Conservation (phyloP, 352 stramenopile species). For the Globisporangium middletonii region DNA sequence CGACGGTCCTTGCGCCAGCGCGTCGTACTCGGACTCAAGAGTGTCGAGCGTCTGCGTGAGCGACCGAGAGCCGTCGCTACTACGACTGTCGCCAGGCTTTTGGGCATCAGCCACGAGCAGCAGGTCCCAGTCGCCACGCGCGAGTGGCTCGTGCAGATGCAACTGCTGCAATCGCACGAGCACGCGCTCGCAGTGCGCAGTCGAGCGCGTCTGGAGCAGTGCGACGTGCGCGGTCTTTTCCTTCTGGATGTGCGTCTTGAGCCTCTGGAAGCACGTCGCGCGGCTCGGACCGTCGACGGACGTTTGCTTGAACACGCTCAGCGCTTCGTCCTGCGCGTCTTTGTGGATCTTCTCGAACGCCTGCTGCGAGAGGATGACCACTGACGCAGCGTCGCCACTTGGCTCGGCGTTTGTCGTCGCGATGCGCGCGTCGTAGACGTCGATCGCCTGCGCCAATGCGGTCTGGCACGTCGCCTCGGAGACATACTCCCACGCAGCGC, state of each 20-base stretch:
- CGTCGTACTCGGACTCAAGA: conserved; percentile 55
- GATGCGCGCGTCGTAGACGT: conserved; percentile 55
- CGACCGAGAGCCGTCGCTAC: conserved; percentile 10
- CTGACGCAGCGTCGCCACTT: conserved; percentile 17
- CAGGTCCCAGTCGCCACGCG: conserved; percentile 33
- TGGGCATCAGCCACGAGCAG: conserved; percentile 6
- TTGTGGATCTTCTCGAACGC: conserved; percentile 76
- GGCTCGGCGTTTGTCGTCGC: conserved; percentile 17
- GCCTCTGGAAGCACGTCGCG: conserved; percentile 59
- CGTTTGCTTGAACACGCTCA: conserved; percentile 56
- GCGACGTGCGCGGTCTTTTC: conserved; percentile 47
- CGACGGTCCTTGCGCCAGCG: conserved; percentile 46
- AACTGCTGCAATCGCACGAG: conserved; percentile 28
- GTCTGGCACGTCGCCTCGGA: conserved; percentile 70
- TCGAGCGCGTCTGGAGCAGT: conserved; percentile 52
- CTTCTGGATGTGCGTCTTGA: conserved; percentile 68
- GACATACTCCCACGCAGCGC: conserved; percentile 79
- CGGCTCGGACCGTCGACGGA: conserved; percentile 65
- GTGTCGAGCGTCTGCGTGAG: conserved; percentile 37
- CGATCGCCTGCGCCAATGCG: conserved; percentile 42
- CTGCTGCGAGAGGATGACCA: conserved; percentile 50
- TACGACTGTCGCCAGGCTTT: background rate
- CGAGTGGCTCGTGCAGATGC: conserved; percentile 36
- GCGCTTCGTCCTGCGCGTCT: conserved; percentile 61
- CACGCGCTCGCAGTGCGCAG: conserved; percentile 39